These are phyloP conservation scores for Saccharomycopsis capsularis DNA, from an alignment of 805 yeast species.

Conservation along the genomic window DNA sequence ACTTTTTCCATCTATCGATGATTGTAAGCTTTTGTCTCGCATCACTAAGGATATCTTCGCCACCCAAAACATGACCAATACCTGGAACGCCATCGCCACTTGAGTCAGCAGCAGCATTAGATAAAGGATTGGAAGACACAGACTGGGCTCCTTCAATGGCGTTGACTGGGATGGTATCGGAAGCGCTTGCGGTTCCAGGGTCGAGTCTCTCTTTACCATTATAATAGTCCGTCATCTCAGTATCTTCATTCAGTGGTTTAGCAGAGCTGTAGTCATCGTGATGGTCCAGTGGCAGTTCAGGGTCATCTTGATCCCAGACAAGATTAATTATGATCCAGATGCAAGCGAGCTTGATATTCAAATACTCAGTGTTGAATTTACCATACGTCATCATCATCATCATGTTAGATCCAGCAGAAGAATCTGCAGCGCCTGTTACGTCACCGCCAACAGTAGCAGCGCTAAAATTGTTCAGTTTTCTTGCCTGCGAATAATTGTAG, in stretches of 20 bases:
- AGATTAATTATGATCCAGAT: slow-evolving; percentile 16
- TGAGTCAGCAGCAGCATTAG: neutral
- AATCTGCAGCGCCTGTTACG: neutral
- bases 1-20: neutral
- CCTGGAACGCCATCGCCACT: too few relatives aligned
- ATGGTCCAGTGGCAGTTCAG: neutral
- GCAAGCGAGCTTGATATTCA: slow-evolving; percentile 13
- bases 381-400: neutral
- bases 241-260: neutral
- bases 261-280: neutral
- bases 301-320: slow-evolving; percentile 8
- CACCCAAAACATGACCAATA: neutral
- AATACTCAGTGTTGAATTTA: neutral
- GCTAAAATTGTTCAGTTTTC: neutral
- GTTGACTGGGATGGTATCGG: neutral
- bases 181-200: neutral
- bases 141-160: too few relatives aligned
- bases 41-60: neutral
- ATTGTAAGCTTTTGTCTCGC: neutral
- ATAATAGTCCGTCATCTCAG: too few relatives aligned
- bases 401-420: too few relatives aligned
- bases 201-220: neutral
- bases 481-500: neutral
- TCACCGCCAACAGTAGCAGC: neutral
- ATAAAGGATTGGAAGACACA: neutral